Evolutionary conservation across 306 rosid genomes (phyloP).

Genomic region (Ceratonia siliqua): DNA sequence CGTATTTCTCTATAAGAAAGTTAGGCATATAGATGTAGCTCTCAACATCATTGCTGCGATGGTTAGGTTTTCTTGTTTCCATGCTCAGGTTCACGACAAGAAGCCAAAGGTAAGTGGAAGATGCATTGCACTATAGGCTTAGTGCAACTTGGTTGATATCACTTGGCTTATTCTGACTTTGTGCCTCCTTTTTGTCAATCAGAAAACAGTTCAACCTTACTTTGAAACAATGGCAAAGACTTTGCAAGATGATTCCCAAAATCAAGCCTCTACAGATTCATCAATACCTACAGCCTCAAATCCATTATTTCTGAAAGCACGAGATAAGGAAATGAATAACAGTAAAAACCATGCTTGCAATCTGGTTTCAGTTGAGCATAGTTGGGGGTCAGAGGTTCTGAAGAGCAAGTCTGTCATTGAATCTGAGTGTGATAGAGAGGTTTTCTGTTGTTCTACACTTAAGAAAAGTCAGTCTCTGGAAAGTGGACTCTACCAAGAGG

Average conservation of each 20-base stretch:
- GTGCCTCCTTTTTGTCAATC: slow-evolving; percentile 38
- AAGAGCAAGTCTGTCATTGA: slow-evolving; percentile 39
- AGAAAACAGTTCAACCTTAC: slow-evolving; percentile 60
- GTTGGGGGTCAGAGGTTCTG: slow-evolving; percentile 45
- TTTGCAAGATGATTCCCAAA: slow-evolving; percentile 43
- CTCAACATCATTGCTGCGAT: slow-evolving; percentile 43
- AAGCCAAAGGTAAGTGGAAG: slow-evolving; percentile 67
- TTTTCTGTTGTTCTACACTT: too few species aligned
- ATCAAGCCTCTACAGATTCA: slow-evolving; percentile 36
- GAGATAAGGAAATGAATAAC: slow-evolving; percentile 34
- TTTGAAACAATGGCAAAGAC: slow-evolving; percentile 51
- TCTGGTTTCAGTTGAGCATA: slow-evolving; percentile 42
- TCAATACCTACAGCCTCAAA: slow-evolving; percentile 26
- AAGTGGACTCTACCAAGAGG: slow-evolving; percentile 51
- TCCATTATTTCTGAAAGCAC: slow-evolving; percentile 29
- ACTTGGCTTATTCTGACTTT: slow-evolving; percentile 28
- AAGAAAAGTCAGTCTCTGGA: slow-evolving; percentile 72
- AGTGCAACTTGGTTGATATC: slow-evolving; percentile 25
- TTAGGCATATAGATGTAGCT: slow-evolving; percentile 48
- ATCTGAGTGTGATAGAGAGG: slow-evolving; percentile 17
- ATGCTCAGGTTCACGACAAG: slow-evolving; percentile 48
- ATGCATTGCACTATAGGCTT: slow-evolving; percentile 12
- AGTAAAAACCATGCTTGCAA: slow-evolving; percentile 26
- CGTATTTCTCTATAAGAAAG: slow-evolving; percentile 30
- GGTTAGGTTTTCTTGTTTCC: slow-evolving; percentile 82